Conservation (phyloP, 2,329 filamentous ascomycete genomes). For the Pseudohalonectria lignicola region DNA sequence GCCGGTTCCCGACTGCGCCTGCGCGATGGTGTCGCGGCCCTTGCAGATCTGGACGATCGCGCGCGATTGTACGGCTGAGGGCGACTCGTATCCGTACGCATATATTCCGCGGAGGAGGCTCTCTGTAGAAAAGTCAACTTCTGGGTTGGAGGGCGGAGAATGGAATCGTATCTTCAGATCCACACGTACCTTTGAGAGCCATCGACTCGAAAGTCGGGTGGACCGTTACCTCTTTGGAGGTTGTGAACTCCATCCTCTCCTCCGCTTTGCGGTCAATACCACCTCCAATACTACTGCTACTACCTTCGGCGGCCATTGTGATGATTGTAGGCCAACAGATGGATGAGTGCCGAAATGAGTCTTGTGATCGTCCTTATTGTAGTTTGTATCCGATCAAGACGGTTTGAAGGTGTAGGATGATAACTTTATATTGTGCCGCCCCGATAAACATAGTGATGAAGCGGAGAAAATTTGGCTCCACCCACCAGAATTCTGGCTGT, state of each 20-base stretch:
- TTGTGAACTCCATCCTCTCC: constrained; percentile 96
- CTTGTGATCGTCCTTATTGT: not conserved
- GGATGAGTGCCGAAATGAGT: not conserved
- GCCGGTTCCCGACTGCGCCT: constrained; percentile 98
- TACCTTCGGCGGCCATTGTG: constrained; percentile 76
- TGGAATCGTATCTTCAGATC: not conserved
- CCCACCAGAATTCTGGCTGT: too few relatives aligned
- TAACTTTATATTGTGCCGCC: too few relatives aligned
- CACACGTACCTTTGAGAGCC: constrained; percentile 67
- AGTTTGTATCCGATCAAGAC: too few relatives aligned
- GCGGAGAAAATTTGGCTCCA: too few relatives aligned
- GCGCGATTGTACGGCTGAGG: constrained; percentile 92
- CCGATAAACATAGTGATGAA: too few relatives aligned
- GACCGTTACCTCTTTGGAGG: constrained; percentile 94
- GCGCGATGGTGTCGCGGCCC: constrained; percentile 95
- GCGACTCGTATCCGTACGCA: constrained; percentile 96
- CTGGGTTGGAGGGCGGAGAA: not conserved
- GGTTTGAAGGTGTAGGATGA: too few relatives aligned
- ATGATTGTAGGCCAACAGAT: constrained; percentile 3
- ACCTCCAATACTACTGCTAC: constrained; percentile 28
- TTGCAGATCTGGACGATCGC: constrained; percentile 99
- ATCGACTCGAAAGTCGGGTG: constrained; percentile 91
- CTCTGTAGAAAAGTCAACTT: constrained; percentile 35
- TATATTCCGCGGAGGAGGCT: constrained; percentile 95
- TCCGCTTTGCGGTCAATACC: constrained; percentile 84